A percentile compares a stretch with the other conserved stretches of the same genome.
Conservation (phyloP, 1,139 yeast genomes). For the Nakaseomyces bracarensis region DNA sequence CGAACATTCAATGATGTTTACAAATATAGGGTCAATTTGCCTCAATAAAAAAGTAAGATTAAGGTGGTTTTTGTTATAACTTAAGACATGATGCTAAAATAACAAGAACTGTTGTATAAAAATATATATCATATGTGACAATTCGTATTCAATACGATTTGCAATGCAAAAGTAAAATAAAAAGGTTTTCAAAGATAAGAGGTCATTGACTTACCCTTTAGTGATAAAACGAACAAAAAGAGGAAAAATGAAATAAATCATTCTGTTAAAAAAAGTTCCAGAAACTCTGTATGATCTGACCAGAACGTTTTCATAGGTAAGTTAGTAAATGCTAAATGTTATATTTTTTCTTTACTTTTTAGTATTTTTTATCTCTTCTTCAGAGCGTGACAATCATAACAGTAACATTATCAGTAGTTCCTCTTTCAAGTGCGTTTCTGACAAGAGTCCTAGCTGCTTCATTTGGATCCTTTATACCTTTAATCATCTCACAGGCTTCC, state of each 20-base stretch:
- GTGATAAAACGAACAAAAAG: not conserved
- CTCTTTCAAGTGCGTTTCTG: constrained; percentile 65
- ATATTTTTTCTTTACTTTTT: no score
- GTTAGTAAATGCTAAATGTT: not conserved
- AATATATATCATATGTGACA: not conserved
- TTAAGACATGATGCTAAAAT: no score
- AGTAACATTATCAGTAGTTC: constrained; percentile 87
- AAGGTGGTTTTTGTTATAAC: no score
- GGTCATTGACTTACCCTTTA: no score
- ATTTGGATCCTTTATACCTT: constrained; percentile 48
- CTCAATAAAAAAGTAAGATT: no score
- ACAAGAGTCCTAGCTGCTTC: constrained; percentile 64
- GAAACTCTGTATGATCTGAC: no score
- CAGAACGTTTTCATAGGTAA: not conserved
- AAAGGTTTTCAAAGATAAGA: not conserved
- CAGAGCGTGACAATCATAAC: constrained; percentile 62
- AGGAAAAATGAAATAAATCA: not conserved
- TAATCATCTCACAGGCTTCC: constrained; percentile 66
- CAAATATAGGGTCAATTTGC: no score
- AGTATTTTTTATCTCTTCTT: constrained; percentile 4
- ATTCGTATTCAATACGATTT: not conserved
- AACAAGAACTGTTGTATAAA: not conserved
- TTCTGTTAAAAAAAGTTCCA: no score
- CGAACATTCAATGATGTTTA: no score
- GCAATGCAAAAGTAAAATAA: not conserved